Evolutionary conservation across 352 stramenopile species (phyloP), one percentile per base, ranked within the genome.

Genomic region (Peronospora belbahrii): DNA sequence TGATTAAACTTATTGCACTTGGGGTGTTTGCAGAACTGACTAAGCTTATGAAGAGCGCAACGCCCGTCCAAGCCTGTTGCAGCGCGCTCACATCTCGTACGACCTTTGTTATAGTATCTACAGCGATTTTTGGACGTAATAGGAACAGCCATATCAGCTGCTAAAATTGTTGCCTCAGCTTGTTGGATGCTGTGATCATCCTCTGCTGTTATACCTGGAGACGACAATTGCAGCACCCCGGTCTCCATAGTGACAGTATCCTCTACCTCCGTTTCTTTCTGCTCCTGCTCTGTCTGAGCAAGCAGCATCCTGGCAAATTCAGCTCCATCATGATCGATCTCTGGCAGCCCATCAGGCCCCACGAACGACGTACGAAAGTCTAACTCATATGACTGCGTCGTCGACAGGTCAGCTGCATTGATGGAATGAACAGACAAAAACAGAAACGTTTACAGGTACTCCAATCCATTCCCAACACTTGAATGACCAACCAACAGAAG

Each of bases 1-100:
- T 94, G 79, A 31, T 87, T 91, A 57, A 87, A 91, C 58, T 91
- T 91, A 61, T 55, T 85, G 55, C 79, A 91, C 30, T 69, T 78
- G 30, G 67, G 61, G 7, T 87, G 60, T 42, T 83, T 83, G 51
- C 79, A 91, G 50, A 91, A 91, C 55, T 91, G 79, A 44, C 79
- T 91, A 44, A 84, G 44, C 39, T 91, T 91, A 53, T 91, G 79
- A 45, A 88, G 82, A 8, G 70, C 73, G 45, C 79, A 91, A 27
- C 79, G 73, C 11, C 74, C 71, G 32, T 91, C 76, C n/a, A 82
- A 47, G 2, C 79, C 79, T n/a, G 79, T 85, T 0, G 79, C 65
- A 2, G 64, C 65, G 8, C 79, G 72, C 11, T 71, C 69, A 41
- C 79, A 91, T 14, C 77, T 67, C 51, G 69, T 61, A 8, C 74